Evolutionary conservation across 2,329 filamentous ascomycete genomes (phyloP).

Genomic region (Knoxdaviesia capensis): DNA sequence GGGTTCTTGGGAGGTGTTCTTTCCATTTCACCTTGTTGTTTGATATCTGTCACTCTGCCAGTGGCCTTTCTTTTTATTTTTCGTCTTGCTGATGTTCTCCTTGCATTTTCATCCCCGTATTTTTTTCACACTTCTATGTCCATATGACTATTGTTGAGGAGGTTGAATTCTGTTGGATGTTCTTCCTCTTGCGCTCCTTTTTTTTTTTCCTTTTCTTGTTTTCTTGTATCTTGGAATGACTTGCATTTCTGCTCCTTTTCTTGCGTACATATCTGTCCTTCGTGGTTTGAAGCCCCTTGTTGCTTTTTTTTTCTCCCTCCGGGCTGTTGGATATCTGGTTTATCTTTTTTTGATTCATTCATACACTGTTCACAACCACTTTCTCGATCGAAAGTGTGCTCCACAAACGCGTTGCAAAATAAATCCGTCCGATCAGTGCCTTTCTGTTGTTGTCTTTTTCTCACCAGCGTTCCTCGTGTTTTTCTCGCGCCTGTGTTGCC

Average conservation of each 20-base stretch:
- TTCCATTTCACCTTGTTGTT: neutral
- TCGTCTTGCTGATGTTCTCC: neutral
- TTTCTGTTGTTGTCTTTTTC: slow-evolving; percentile 1
- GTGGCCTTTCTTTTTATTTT: neutral
- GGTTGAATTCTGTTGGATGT: slow-evolving; percentile 1
- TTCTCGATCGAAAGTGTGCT: too few species aligned
- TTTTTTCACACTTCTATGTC: neutral
- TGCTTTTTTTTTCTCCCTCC: neutral
- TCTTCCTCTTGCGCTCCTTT: slow-evolving; percentile 1
- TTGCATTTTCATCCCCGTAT: slow-evolving; percentile 3
- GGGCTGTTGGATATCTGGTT: neutral
- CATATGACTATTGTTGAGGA: neutral
- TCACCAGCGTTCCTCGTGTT: neutral
- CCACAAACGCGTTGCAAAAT: too few species aligned
- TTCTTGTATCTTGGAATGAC: neutral
- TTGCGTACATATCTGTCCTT: neutral
- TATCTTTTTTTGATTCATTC: neutral
- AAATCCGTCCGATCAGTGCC: too few species aligned
- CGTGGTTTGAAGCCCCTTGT: neutral
- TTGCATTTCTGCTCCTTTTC: neutral
- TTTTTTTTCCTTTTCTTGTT: slow-evolving; percentile 1
- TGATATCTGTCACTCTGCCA: neutral
- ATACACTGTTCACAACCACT: neutral
- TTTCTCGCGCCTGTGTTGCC: neutral
- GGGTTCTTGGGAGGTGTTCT: neutral